Evolutionary conservation across 1,284 basidiomycete genomes (phyloP).

Genomic region (Sporisorium graminicola): DNA sequence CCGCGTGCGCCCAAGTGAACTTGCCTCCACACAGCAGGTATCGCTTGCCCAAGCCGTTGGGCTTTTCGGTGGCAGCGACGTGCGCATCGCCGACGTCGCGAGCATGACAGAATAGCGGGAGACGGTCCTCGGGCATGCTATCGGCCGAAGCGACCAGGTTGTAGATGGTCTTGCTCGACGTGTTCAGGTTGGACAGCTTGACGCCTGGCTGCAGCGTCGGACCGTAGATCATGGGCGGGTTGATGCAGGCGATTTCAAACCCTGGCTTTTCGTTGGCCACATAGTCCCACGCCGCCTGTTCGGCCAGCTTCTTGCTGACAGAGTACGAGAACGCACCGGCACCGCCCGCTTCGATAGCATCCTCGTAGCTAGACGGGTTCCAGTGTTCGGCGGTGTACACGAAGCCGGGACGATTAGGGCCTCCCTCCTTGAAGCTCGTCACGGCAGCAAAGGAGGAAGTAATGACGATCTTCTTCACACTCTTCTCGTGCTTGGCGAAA

Average conservation of each 20-base stretch:
- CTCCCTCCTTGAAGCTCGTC: slow-evolving; percentile 55
- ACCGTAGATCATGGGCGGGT: slow-evolving; percentile 66
- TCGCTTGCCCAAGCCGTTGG: slow-evolving; percentile 47
- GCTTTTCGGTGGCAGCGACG: slow-evolving; percentile 53
- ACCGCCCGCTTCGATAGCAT: slow-evolving; percentile 53
- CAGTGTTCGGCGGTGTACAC: slow-evolving; percentile 58
- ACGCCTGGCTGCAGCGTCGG: slow-evolving; percentile 54
- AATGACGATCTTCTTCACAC: slow-evolving; percentile 63
- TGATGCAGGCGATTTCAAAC: slow-evolving; percentile 54
- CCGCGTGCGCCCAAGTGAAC: slow-evolving; percentile 59
- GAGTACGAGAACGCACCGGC: slow-evolving; percentile 61
- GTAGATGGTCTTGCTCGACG: slow-evolving; percentile 60
- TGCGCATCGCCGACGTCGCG: slow-evolving; percentile 65
- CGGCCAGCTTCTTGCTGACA: slow-evolving; percentile 63
- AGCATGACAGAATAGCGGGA: slow-evolving; percentile 69
- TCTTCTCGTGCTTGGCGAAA: slow-evolving; percentile 57
- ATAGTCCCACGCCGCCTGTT: slow-evolving; percentile 64
- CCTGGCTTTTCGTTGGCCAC: slow-evolving; percentile 49
- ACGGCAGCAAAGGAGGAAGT: slow-evolving; percentile 66
- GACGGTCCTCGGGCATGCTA: slow-evolving; percentile 62
- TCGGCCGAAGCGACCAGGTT: slow-evolving; percentile 52
- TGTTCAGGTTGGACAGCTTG: slow-evolving; percentile 57
- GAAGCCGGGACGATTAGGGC: slow-evolving; percentile 59
- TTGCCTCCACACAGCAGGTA: slow-evolving; percentile 58
- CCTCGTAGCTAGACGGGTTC: slow-evolving; percentile 57